These are phyloP conservation scores for Polytrichum commune DNA, from an alignment of 225 moss, liverwort and hornwort genomes.

Conservation along the genomic window DNA sequence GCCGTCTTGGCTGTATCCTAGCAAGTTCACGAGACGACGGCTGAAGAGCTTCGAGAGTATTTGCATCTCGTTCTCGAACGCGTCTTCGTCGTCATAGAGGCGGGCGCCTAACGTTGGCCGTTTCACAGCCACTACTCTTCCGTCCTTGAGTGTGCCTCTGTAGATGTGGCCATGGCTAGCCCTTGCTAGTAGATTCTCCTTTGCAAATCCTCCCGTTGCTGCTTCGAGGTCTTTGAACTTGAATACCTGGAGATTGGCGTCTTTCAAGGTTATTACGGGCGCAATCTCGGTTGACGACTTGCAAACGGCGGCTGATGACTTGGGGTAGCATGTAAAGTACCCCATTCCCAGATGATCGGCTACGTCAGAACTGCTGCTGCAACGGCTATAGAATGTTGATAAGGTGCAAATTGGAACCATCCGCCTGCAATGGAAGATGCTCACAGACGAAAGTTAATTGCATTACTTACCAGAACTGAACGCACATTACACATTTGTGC, in stretches of 20 bases:
- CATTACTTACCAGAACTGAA: background rate
- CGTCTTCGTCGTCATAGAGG: slow-evolving; percentile 55
- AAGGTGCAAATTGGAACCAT: too few relatives aligned
- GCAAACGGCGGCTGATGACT: slow-evolving; percentile 20
- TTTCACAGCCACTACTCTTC: slow-evolving; percentile 78
- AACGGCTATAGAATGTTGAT: too few relatives aligned
- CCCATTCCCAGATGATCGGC: background rate
- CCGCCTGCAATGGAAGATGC: too few relatives aligned
- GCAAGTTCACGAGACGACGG: slow-evolving; percentile 74
- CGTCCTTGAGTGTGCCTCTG: slow-evolving; percentile 51
- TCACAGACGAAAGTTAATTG: too few relatives aligned
- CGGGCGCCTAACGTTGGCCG: slow-evolving; percentile 45
- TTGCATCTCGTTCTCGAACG: slow-evolving; percentile 82
- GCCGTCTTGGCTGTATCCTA: slow-evolving; percentile 69
- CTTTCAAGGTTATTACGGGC: slow-evolving; percentile 1
- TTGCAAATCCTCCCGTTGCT: slow-evolving; percentile 59
- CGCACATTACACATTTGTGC: background rate
- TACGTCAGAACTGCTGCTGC: background rate
- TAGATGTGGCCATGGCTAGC: slow-evolving; percentile 82
- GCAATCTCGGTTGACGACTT: slow-evolving; percentile 16
- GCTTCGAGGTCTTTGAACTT: slow-evolving; percentile 58
- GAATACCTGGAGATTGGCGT: slow-evolving; percentile 43
- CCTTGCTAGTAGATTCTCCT: slow-evolving; percentile 57
- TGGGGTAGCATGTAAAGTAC: slow-evolving; percentile 7
- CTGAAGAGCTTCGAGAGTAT: slow-evolving; percentile 63